phyloP scores from a whole-genome alignment of 306 rosid genomes.

The Prunus campanulata region DNA sequence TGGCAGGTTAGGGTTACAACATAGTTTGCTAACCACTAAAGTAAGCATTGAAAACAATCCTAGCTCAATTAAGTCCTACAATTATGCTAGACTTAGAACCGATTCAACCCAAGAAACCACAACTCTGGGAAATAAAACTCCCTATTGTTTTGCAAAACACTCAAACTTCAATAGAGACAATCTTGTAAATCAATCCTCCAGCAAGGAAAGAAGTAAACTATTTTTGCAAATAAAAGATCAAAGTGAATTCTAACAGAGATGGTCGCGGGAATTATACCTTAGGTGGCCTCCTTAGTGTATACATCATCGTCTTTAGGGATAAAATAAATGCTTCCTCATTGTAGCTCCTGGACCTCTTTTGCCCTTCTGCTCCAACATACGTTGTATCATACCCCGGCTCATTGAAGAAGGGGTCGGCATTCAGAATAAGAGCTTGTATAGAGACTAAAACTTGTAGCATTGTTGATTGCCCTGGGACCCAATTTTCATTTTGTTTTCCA shows the following conservation, averaged over 20 bases:
- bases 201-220: neutral
- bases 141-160: neutral
- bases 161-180: neutral
- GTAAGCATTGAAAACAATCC: neutral
- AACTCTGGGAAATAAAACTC: neutral
- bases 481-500: constrained; percentile 58
- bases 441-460: constrained; percentile 91
- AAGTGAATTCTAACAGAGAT: neutral
- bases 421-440: constrained; percentile 76
- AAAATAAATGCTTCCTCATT: constrained; percentile 53
- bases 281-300: constrained; percentile 66
- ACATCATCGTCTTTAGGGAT: constrained; percentile 75
- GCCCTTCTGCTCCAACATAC: constrained; percentile 42
- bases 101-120: neutral
- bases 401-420: constrained; percentile 68
- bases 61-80: neutral
- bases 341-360: constrained; percentile 55
- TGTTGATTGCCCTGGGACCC: constrained; percentile 69
- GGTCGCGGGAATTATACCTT: constrained; percentile 39
- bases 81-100: neutral
- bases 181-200: neutral
- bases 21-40: neutral
- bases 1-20: neutral
- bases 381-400: constrained; percentile 55
- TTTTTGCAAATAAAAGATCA: neutral